Evolutionary conservation across 192 early-diverging fungal species (phyloP), one percentile per base, ranked within the genome.

Genomic region (Jimgerdemannia lactiflua): DNA sequence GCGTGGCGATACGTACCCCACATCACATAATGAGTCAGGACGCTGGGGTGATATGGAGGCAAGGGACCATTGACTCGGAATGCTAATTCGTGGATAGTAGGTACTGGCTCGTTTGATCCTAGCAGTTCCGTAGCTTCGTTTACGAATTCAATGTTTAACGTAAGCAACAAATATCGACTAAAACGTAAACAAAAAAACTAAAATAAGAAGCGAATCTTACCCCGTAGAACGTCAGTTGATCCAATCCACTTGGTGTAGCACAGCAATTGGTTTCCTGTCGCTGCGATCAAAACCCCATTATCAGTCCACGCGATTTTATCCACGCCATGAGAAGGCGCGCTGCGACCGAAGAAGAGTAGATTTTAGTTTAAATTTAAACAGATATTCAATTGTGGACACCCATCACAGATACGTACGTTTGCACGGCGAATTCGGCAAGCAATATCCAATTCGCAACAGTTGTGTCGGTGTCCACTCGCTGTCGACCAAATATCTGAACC

Each of bases 21-120:
- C 72, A 94, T 72, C 42, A 95, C 78, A 77, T 93, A 90, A 42
- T 94, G 87, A 7, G 89, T 77, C 65, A 95, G 73, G 14, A 92
- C 76, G 20, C 83, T 78, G 11, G 94, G 94, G 74, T 95, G 92
- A 72, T 94, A 91, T 71, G 92, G 90, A 3, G 89, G 90, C 4
- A 95, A 80, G 3, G 92, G 86, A 0, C 89, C 89, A 76, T 90
- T 87, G 73, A 86, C 80, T 17, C 77, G 64, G 10, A 83, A 83
- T 8, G 87, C 77, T 2, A 86, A 75, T 67, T 90, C 84, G 65
- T 82, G 87, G 0, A 90, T 74, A n/a, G 85, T 90, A 19, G 86
- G 85, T 29, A 81, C 67, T 63, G 49, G 2, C 49, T 59, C 14
- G 49, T 59, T 59, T 59, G 49, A 59, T 59, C 14, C 8, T 59